Evolutionary conservation across 768 basidiomycete species (phyloP).

Genomic region (Mycena galopus): DNA sequence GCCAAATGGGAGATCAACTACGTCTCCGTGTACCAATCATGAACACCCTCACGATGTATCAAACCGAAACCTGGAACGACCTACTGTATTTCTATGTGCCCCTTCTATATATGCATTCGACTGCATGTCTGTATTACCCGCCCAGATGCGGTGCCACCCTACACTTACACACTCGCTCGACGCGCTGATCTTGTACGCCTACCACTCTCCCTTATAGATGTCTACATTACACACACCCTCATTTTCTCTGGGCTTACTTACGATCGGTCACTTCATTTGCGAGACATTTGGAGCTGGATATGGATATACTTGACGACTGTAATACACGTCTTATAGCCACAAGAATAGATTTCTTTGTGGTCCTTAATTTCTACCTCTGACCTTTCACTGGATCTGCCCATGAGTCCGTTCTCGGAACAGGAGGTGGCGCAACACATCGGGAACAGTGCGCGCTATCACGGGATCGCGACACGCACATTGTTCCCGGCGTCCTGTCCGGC

Average conservation of each 20-base stretch:
- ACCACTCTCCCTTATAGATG: slow-evolving; percentile 22
- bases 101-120: not conserved
- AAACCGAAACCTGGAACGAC: slow-evolving; percentile 33
- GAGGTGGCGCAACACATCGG: not conserved
- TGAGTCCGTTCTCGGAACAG: not conserved
- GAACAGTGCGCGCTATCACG: not conserved
- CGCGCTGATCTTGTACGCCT: slow-evolving; percentile 1
- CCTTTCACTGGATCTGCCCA: too few relatives aligned
- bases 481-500: not conserved
- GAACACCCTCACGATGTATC: not conserved
- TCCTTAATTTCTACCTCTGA: not conserved
- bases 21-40: slow-evolving; percentile 60
- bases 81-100: slow-evolving; percentile 31
- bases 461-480: slow-evolving; percentile 14
- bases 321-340: not conserved
- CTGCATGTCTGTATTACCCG: slow-evolving; percentile 18
- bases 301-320: not conserved
- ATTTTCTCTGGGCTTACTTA: slow-evolving; percentile 16
- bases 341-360: slow-evolving; percentile 24
- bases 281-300: slow-evolving; percentile 25
- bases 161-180: slow-evolving; percentile 14
- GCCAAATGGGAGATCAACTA: slow-evolving; percentile 71
- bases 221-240: not conserved
- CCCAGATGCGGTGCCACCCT: slow-evolving; percentile 1
- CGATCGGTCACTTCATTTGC: slow-evolving; percentile 17